Percentiles rank a stretch among this genome's conserved stretches.
phyloP scores from a whole-genome alignment of 1,284 basidiomycete species.

The Ganoderma lucidum region DNA sequence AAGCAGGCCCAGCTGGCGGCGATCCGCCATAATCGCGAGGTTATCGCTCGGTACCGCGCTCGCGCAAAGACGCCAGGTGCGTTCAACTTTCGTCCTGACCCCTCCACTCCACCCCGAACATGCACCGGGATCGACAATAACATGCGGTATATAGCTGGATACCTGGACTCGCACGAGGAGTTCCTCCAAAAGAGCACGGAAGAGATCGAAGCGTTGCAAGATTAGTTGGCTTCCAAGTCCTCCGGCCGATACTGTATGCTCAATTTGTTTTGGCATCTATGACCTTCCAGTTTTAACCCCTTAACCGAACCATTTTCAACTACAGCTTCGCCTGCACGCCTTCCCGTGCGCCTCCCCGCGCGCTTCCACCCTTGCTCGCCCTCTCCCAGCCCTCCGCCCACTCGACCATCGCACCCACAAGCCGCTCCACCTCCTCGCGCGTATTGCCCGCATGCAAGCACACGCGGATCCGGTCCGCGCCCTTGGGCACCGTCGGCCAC shows the following conservation, averaged over 20 bases:
- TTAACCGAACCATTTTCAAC: background rate
- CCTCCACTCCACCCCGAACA: no score
- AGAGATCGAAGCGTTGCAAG: constrained; percentile 71
- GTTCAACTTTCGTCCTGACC: background rate
- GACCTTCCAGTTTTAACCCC: background rate
- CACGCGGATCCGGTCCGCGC: constrained; percentile 82
- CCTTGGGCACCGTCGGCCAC: constrained; percentile 86
- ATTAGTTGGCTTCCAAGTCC: constrained; percentile 43
- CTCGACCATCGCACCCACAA: constrained; percentile 49
- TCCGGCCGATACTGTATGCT: no score
- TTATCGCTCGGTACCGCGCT: constrained; percentile 69
- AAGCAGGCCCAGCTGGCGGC: constrained; percentile 81
- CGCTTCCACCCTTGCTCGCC: constrained; percentile 19
- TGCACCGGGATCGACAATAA: no score
- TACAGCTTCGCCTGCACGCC: constrained; percentile 33
- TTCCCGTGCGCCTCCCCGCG: constrained; percentile 7
- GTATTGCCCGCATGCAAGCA: constrained; percentile 86
- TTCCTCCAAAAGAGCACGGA: constrained; percentile 62
- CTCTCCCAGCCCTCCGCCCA: constrained; percentile 41
- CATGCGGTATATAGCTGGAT: constrained; percentile 40
- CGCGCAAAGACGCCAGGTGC: constrained; percentile 59
- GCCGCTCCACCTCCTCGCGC: constrained; percentile 62
- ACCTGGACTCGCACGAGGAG: constrained; percentile 65
- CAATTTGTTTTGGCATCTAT: no score
- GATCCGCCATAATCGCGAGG: constrained; percentile 72